Evolutionary conservation across 2,329 filamentous ascomycete genomes (phyloP), one percentile per base, ranked within the genome.

Genomic region (Colletotrichum lindemuthianum): DNA sequence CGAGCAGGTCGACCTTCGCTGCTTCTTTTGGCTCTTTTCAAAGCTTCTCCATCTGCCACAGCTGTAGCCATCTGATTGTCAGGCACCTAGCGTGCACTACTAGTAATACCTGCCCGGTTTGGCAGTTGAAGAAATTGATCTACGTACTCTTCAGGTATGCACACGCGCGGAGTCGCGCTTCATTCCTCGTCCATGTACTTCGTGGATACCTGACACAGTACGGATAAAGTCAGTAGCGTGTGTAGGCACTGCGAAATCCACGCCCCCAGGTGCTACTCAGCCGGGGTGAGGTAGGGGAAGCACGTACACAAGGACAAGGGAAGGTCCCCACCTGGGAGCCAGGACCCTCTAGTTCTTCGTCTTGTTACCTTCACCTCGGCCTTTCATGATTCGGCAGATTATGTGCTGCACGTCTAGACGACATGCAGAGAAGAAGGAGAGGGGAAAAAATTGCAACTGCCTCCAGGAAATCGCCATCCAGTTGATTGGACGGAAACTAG

Each of bases 351-450:
- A 57, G 58, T 61, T 61, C 59, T 49, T 56, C 40, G 39, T 15
- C 33, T 39, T 47, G 24, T 40, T 41, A 33, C 37, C 58, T 57
- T 57, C 51, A 56, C 58, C 63, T 63, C 63, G 58, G 47, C 63
- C 58, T 57, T 52, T 65, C 59, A 63, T 37, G 41, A 63, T 15
- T 65, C 41, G 51, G 58, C 51, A 63, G 58, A 61, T 63, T 48
- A 15, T 34, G 53, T 13, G 12, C 36, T 37, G 40, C 50, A 16
- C 39, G 8, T 51, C 32, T 24, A 4, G 24, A 24, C 24, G 24
- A 24, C 24, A 24, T 24, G 24, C 43, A 40, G 11, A 49, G 24
- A 11, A 8, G 36, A 16, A 37, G 24, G 33, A 40, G 33, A 47
- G 11, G 11, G 11, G 12, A 10, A 37, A 36, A 40, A 32, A 50